These are phyloP conservation scores for Silene uniflora DNA, from an alignment of 148 eudicot species.

Conservation along the genomic window DNA sequence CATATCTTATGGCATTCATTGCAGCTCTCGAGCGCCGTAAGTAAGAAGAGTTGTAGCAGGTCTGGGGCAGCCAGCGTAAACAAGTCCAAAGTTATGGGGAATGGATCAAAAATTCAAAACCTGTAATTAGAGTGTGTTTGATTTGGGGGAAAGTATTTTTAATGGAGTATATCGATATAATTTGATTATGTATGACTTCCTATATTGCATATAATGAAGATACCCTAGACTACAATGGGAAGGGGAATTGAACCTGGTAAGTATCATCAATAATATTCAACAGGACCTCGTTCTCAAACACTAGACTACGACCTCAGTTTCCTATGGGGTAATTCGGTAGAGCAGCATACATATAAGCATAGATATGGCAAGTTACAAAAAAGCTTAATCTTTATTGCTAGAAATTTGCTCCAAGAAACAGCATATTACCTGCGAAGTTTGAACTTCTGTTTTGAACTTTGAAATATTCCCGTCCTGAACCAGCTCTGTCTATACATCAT, in stretches of 20 bases:
- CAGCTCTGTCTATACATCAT: slow-evolving; percentile 40
- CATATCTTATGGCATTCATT: not conserved
- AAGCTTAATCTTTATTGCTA: not conserved
- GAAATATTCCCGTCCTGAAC: slow-evolving; percentile 52
- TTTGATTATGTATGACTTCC: no score
- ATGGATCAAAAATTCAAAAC: not conserved
- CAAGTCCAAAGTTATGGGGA: no score
- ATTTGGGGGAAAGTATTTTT: not conserved
- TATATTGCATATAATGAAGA: no score
- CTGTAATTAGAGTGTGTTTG: not conserved
- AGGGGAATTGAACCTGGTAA: not conserved
- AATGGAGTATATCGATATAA: no score
- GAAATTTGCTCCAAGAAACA: not conserved
- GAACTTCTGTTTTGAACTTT: slow-evolving; percentile 60
- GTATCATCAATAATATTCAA: not conserved
- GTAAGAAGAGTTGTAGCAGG: no score
- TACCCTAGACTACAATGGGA: no score
- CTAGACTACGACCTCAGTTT: not conserved
- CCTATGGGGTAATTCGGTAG: not conserved
- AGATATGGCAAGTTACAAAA: not conserved
- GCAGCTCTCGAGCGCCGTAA: not conserved
- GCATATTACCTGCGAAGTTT: slow-evolving; percentile 66
- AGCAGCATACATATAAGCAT: not conserved
- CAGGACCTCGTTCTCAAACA: not conserved
- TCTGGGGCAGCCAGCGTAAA: no score